A percentile compares a stretch with the other conserved stretches of the same genome.
These are phyloP conservation scores for Podospora pseudoanserina DNA, from an alignment of 495 filamentous ascomycete genomes.

Conservation along the genomic window DNA sequence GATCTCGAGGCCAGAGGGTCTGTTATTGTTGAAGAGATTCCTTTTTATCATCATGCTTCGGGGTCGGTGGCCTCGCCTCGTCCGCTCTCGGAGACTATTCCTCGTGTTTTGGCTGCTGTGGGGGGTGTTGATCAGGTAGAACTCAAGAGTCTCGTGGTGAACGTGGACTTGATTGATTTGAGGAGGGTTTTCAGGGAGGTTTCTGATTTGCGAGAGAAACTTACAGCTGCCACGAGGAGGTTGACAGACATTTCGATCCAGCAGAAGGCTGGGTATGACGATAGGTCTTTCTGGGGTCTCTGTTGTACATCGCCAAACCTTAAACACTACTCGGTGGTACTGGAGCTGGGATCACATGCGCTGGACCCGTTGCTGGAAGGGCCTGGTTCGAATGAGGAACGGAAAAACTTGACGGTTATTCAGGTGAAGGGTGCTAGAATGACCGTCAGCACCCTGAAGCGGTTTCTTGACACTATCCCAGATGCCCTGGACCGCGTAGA, in stretches of 20 bases:
- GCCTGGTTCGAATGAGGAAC: too few relatives aligned
- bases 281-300: not conserved
- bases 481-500: not conserved
- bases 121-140: not conserved
- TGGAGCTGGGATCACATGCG: not conserved
- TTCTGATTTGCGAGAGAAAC: not conserved
- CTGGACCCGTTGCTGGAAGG: too few relatives aligned
- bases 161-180: not conserved
- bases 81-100: not conserved
- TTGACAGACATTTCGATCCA: not conserved
- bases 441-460: not conserved
- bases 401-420: not conserved
- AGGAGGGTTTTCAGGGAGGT: not conserved
- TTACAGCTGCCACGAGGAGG: not conserved
- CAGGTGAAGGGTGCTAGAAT: not conserved
- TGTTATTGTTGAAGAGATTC: too few relatives aligned
- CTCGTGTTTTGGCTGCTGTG: not conserved
- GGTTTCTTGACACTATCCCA: not conserved
- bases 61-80: too few relatives aligned
- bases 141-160: not conserved
- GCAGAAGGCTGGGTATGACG: not conserved
- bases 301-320: not conserved
- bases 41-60: too few relatives aligned
- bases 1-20: not conserved
- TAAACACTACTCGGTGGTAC: not conserved